Evolutionary conservation across 331 rosid species (phyloP).

Genomic region (Arachis monticola): DNA sequence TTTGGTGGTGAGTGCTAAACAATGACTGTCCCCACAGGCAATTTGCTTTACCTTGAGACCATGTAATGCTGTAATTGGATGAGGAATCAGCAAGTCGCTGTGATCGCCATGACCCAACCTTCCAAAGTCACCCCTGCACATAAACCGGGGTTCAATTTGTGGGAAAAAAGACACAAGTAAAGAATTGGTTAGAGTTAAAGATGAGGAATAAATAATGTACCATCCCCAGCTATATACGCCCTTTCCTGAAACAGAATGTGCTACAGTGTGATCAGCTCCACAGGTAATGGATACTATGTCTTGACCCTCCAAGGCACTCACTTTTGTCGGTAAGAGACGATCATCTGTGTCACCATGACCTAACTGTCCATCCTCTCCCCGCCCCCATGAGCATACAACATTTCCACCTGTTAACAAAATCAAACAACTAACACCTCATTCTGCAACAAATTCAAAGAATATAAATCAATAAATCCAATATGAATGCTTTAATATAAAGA

Average conservation of each 20-base stretch:
- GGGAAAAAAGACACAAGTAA: too few species aligned
- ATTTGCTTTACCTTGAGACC: slow-evolving; percentile 79
- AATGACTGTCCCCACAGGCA: slow-evolving; percentile 96
- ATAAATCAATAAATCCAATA: not conserved
- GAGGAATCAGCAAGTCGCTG: slow-evolving; percentile 86
- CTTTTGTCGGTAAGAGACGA: slow-evolving; percentile 66
- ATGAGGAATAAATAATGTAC: slow-evolving; percentile 45
- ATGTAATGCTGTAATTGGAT: slow-evolving; percentile 77
- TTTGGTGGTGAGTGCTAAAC: slow-evolving; percentile 89
- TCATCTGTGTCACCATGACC: slow-evolving; percentile 95
- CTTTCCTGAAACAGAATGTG: slow-evolving; percentile 58
- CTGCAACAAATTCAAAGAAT: not conserved
- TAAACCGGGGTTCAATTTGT: too few species aligned
- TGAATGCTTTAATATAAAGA: not conserved
- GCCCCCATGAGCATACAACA: slow-evolving; percentile 95
- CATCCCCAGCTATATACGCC: slow-evolving; percentile 96
- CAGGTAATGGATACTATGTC: slow-evolving; percentile 75
- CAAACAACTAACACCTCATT: not conserved
- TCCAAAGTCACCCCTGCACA: slow-evolving; percentile 96
- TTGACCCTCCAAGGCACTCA: slow-evolving; percentile 74
- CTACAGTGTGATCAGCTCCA: slow-evolving; percentile 95
- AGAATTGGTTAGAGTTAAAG: too few species aligned
- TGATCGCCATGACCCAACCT: slow-evolving; percentile 94
- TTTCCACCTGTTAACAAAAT: slow-evolving; percentile 66
- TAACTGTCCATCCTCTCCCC: slow-evolving; percentile 98